Evolutionary conservation across 75 land plant genomes (phyloP), one percentile per base, ranked within the genome.

Genomic region (Picea glauca): DNA sequence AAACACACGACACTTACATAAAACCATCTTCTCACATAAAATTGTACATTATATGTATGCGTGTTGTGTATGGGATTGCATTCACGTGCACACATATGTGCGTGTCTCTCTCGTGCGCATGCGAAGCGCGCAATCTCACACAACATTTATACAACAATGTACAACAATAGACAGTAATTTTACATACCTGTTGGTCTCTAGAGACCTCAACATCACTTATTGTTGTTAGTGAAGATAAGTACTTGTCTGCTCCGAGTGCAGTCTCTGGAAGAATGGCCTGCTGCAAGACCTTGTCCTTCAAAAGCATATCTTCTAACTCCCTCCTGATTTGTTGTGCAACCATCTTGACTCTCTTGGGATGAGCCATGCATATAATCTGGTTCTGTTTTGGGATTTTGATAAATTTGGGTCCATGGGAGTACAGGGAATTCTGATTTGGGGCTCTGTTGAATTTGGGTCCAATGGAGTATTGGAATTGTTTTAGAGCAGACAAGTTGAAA

Each of bases 131-230:
- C 67, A 64, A 64, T 31, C 35, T 30, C 13, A 64, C 13, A 13
- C 67, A 64, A 64, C 35, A 64, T 64, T 13, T 60, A 23, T 32
- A 14, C 31, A 15, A 0, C 8, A 30, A 15, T 21, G n/a, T 5
- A 78, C 12, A 21, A 59, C 32, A 5, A 50, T 13, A 20, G 54
- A 5, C 38, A 58, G 57, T 32, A 5, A 17, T 33, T 32, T 15
- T 66, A 59, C 78, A 56, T 40, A 94, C 99, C 95, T 91, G 96
- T 72, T 95, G 85, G 79, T 98, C 98, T 60, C 74, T 83, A 7
- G 98, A 98, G 57, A 98, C 84, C 77, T 91, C 96, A 62, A 95
- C 98, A 78, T 91, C 95, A 72, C 89, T 91, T 56, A 98, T 86
- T 35, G 96, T 98, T 75, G 99, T 89, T 59, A 98, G 84, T 17